Percentiles rank a stretch among this genome's conserved stretches.
phyloP scores from a whole-genome alignment of 495 filamentous ascomycete genomes.

The Penicillium malachiteum region DNA sequence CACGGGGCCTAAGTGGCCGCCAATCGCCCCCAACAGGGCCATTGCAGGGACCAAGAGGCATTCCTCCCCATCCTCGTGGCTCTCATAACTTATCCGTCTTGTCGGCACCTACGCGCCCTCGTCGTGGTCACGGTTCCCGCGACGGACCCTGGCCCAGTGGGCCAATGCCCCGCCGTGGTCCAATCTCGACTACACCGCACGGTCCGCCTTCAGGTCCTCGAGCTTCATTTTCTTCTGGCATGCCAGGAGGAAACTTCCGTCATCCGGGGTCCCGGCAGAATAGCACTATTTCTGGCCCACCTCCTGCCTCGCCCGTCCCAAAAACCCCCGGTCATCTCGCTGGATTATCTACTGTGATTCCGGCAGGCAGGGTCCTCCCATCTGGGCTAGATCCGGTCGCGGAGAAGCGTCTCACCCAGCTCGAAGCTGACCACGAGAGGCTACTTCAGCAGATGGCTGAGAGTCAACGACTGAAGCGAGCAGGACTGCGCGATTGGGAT shows the following conservation, averaged over 20 bases:
- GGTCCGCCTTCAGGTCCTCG: constrained; percentile 45
- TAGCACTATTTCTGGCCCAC: constrained; percentile 43
- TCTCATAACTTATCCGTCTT: constrained; percentile 48
- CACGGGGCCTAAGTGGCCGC: constrained; percentile 32
- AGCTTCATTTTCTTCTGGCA: constrained; percentile 31
- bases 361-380: constrained; percentile 48
- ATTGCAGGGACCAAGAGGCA: constrained; percentile 43
- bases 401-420: constrained; percentile 49
- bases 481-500: constrained; percentile 58
- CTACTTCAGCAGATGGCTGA: constrained; percentile 55
- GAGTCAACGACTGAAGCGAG: constrained; percentile 52
- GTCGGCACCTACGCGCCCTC: constrained; percentile 60
- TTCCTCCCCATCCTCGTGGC: constrained; percentile 48
- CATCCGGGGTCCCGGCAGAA: constrained; percentile 45
- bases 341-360: constrained; percentile 48
- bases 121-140: constrained; percentile 44
- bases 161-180: constrained; percentile 39
- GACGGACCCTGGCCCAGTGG: constrained; percentile 37
- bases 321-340: constrained; percentile 53
- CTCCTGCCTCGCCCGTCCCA: constrained; percentile 48
- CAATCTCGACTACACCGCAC: constrained; percentile 27
- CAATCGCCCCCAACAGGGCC: constrained; percentile 49
- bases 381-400: constrained; percentile 36
- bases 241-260: constrained; percentile 34
- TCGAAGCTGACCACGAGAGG: constrained; percentile 56